These are phyloP conservation scores for Candida piceae DNA, from an alignment of 805 yeast species.

Conservation along the genomic window DNA sequence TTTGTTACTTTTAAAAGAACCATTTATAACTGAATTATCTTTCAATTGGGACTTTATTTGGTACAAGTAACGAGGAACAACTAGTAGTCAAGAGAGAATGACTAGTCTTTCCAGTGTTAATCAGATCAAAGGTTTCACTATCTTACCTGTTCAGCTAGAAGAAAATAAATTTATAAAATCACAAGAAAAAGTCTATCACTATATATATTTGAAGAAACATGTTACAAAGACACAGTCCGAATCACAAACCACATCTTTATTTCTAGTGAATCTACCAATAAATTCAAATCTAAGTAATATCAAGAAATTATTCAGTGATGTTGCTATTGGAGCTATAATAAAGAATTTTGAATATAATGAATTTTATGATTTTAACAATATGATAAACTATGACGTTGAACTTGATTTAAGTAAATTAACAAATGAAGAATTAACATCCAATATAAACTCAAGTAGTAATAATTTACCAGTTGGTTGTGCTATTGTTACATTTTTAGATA, in stretches of 20 bases:
- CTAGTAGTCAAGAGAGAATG: background rate
- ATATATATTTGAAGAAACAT: constrained; percentile 64
- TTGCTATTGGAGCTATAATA: constrained; percentile 62
- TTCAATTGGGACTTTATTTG: no score
- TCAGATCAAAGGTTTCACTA: constrained; percentile 55
- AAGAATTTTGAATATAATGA: constrained; percentile 35
- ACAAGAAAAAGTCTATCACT: constrained; percentile 39
- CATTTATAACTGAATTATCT: no score
- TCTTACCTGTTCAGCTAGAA: constrained; percentile 44
- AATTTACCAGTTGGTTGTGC: constrained; percentile 73
- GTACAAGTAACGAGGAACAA: no score
- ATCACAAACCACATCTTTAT: constrained; percentile 52
- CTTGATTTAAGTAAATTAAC: constrained; percentile 56
- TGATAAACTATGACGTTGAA: constrained; percentile 34
- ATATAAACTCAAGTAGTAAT: constrained; percentile 26
- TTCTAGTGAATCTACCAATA: constrained; percentile 72
- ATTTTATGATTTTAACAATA: constrained; percentile 24
- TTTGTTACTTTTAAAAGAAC: no score
- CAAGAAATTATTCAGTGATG: constrained; percentile 50
- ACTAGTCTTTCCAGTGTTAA: constrained; percentile 11
- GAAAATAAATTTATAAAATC: constrained; percentile 14
- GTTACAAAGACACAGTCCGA: constrained; percentile 36
- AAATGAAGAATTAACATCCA: constrained; percentile 42
- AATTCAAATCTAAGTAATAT: constrained; percentile 48
- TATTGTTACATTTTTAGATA: constrained; percentile 69